Conservation (phyloP, 1,139 yeast species). For the Zhuliangozyma blackwelliae region DNA sequence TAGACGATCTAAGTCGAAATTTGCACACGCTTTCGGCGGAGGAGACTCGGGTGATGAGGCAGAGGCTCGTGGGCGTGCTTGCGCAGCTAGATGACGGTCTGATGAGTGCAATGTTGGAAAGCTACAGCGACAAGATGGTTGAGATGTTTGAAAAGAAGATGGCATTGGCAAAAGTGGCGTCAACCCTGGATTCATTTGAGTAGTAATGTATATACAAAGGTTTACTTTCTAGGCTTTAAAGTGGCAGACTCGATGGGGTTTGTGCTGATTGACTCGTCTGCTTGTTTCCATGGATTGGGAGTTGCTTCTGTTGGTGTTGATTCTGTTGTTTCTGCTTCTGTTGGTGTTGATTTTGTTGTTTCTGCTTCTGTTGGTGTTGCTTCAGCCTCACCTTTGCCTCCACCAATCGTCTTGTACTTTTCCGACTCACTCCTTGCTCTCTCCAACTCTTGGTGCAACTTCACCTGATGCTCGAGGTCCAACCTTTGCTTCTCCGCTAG, state of each 20-base stretch:
- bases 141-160: conserved; percentile 20
- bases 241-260: conserved; percentile 34
- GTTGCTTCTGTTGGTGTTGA: too few relatives aligned
- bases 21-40: conserved; percentile 4
- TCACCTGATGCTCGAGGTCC: conserved; percentile 29
- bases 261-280: conserved; percentile 25
- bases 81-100: conserved; percentile 6
- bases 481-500: conserved; percentile 32
- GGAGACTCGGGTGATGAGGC: conserved; percentile 9
- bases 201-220: neutral
- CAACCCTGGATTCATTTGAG: neutral
- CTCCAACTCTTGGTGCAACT: conserved; percentile 32
- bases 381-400: neutral
- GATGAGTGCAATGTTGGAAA: conserved; percentile 16
- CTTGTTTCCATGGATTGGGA: conserved; percentile 35
- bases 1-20: conserved; percentile 7
- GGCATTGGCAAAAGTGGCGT: neutral
- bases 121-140: conserved; percentile 30
- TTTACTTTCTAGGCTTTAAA: conserved; percentile 24
- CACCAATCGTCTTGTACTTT: conserved; percentile 8
- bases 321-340: neutral
- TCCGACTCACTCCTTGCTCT: conserved; percentile 21
- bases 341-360: neutral
- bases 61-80: conserved; percentile 10
- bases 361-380: neutral